phyloP scores from a whole-genome alignment of 2,329 filamentous ascomycete species.

The Hirsutella thompsonii region DNA sequence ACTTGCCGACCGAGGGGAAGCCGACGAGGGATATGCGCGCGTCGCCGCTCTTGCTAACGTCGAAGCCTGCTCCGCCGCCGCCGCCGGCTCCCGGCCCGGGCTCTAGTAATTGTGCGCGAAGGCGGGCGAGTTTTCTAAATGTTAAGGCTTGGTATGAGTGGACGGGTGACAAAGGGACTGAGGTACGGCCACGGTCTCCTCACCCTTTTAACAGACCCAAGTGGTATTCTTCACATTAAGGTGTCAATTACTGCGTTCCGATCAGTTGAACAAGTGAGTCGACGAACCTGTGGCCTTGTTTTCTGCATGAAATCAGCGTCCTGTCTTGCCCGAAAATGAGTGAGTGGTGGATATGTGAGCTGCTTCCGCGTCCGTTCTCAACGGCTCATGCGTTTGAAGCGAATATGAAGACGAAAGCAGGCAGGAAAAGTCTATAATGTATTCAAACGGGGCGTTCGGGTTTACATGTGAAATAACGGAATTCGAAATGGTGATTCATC shows the following conservation, averaged over 20 bases:
- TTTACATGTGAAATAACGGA: too few species aligned
- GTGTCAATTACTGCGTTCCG: not conserved
- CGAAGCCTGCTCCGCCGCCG: conserved; percentile 73
- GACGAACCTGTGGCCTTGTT: conserved; percentile 94
- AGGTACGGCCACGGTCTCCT: conserved; percentile 11
- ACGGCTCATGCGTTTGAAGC: too few species aligned
- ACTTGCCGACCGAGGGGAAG: conserved; percentile 98
- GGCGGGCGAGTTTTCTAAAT: conserved; percentile 79
- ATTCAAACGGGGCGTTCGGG: too few species aligned
- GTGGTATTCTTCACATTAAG: conserved; percentile 67
- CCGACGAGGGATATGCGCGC: conserved; percentile 93
- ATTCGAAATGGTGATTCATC: conserved; percentile 11
- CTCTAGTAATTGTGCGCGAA: conserved; percentile 88
- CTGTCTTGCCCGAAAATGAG: not conserved
- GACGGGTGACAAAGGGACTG: not conserved
- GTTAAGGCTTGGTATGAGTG: conserved; percentile 5
- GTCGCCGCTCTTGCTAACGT: conserved; percentile 92
- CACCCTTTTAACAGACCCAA: conserved; percentile 95
- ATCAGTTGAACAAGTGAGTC: not conserved
- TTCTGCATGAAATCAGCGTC: conserved; percentile 42
- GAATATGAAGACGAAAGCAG: too few species aligned
- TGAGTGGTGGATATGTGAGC: too few species aligned
- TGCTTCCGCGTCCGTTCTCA: too few species aligned
- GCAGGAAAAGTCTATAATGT: too few species aligned
- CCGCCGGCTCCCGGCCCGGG: conserved; percentile 68